A percentile compares a stretch with the other conserved stretches of the same genome.
These are phyloP conservation scores for Excoecaria agallocha DNA, from an alignment of 345 rosid species.

Conservation along the genomic window DNA sequence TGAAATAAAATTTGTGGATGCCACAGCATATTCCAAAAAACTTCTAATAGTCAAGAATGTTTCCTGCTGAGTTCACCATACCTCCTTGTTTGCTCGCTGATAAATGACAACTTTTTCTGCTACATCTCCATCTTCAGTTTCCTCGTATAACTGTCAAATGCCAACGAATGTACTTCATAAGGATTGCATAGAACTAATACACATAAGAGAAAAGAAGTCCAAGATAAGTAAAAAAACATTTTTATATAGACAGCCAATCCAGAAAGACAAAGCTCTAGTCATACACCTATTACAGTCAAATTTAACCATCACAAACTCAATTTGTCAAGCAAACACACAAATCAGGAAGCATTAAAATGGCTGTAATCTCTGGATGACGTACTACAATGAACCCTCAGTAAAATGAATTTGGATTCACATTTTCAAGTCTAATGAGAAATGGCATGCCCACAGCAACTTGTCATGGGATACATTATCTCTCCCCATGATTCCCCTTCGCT, in stretches of 20 bases:
- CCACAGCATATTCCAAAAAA: background rate
- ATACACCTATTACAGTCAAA: background rate
- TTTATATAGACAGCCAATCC: background rate
- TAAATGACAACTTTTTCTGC: constrained; percentile 67
- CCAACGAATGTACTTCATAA: background rate
- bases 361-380: background rate
- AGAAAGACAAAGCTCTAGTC: background rate
- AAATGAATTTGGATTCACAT: background rate
- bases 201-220: background rate
- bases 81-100: constrained; percentile 90
- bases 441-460: background rate
- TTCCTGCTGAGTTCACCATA: constrained; percentile 25
- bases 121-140: constrained; percentile 77
- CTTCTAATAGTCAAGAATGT: background rate
- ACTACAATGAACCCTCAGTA: background rate
- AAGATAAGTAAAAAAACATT: background rate
- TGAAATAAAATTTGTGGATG: constrained; percentile 18
- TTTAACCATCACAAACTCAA: background rate
- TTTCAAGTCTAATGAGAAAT: background rate
- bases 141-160: constrained; percentile 57
- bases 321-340: constrained; percentile 5
- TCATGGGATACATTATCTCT: background rate
- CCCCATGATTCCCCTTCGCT: background rate
- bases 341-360: background rate
- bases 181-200: background rate